Conservation (phyloP, 73 alveolate species). For the Strombidium stylifer region DNA sequence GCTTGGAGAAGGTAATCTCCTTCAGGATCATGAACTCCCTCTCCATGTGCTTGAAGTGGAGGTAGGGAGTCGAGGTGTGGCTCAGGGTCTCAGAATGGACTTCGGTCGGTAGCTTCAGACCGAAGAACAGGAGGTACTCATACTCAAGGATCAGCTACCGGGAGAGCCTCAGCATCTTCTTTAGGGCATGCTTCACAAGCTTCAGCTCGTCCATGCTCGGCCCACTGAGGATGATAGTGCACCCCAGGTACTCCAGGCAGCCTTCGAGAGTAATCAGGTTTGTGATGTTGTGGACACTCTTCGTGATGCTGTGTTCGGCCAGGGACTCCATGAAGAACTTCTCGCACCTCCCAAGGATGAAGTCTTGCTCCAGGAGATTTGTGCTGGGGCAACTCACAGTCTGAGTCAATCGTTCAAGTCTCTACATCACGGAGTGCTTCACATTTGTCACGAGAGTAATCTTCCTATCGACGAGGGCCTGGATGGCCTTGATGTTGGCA, state of each 20-base stretch:
- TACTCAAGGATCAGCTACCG: slow-evolving; percentile 47
- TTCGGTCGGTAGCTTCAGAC: too few species aligned
- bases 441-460: slow-evolving; percentile 62
- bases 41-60: too few species aligned
- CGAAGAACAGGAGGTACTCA: too few species aligned
- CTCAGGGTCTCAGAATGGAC: too few species aligned
- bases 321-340: slow-evolving; percentile 15
- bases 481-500: slow-evolving; percentile 50
- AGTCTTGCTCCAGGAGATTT: slow-evolving; percentile 26
- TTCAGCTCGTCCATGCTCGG: background rate
- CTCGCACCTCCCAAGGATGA: slow-evolving; percentile 27
- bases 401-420: slow-evolving; percentile 19
- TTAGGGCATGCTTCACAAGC: slow-evolving; percentile 14
- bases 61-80: too few species aligned
- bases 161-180: slow-evolving; percentile 31
- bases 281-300: slow-evolving; percentile 11
- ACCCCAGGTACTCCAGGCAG: slow-evolving; percentile 53
- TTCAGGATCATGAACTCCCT: too few species aligned
- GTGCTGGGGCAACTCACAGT: slow-evolving; percentile 23
- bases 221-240: slow-evolving; percentile 58
- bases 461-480: slow-evolving; percentile 48
- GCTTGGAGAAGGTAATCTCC: too few species aligned
- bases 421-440: slow-evolving; percentile 1
- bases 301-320: background rate
- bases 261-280: slow-evolving; percentile 46